A percentile compares a stretch with the other conserved stretches of the same genome.
Evolutionary conservation across 495 filamentous ascomycete species (phyloP).

Genomic region (Hypoxylon fuscum): DNA sequence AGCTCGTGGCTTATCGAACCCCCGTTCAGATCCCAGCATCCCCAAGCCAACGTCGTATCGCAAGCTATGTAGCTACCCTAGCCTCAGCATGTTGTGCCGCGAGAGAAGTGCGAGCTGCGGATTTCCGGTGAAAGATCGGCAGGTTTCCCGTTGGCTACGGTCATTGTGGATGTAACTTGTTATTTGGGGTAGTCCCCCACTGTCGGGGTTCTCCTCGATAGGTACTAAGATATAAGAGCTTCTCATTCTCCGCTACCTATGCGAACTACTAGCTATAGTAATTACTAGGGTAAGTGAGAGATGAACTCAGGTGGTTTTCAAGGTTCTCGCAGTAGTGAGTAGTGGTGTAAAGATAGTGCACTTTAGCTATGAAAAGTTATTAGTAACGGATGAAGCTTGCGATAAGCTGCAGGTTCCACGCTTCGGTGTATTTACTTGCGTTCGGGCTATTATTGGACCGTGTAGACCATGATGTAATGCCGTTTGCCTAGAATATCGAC

Average conservation of each 20-base stretch:
- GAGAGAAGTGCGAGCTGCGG: background rate
- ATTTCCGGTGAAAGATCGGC: conserved; percentile 10
- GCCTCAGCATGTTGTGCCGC: background rate
- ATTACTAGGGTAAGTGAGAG: background rate
- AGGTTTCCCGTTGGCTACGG: conserved; percentile 11
- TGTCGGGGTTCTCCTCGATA: background rate
- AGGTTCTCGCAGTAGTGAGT: background rate
- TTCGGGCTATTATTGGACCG: no score
- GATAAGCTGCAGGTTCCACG: no score
- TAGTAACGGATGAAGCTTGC: background rate
- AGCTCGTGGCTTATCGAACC: conserved; percentile 11
- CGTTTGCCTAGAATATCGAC: no score
- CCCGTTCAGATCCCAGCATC: conserved; percentile 2
- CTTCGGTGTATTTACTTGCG: no score
- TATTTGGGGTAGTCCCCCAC: background rate
- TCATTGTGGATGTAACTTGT: conserved; percentile 1
- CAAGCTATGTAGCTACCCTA: conserved; percentile 1
- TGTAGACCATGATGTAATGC: no score
- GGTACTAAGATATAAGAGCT: background rate
- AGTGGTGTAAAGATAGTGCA: background rate
- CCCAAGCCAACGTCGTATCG: conserved; percentile 18
- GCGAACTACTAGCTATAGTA: background rate
- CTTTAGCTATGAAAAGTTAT: background rate
- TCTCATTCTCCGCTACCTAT: background rate
- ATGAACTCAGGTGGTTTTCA: no score